Evolutionary conservation across 495 filamentous ascomycete genomes (phyloP), one percentile per base, ranked within the genome.

Genomic region (Rhypophila decipiens): DNA sequence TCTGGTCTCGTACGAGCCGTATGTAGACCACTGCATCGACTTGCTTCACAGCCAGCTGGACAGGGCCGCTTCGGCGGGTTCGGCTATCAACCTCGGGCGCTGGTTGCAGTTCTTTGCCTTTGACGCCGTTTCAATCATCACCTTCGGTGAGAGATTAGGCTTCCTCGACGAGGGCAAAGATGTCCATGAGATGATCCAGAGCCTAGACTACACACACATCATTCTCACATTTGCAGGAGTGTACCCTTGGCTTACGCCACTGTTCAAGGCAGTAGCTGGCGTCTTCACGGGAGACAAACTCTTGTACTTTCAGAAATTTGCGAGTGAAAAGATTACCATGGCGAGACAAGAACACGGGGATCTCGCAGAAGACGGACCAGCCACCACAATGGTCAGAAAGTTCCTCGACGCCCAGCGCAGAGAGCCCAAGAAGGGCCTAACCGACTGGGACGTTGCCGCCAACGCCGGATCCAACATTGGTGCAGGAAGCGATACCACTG

Each of bases 401-500:
- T 29, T 19, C 24, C 39, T 21, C 33, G 39, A 0, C 33, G 42
- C 5, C 39, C 20, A 18, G 51, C 11, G 45, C 51, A 10, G 38
- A 39, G 18, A 42, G 42, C 20, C n/a, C 35, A 5, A 50, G 38
- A 21, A 33, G 35, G 4, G 11, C 37, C 22, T 39, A 20, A 8
- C 43, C 50, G n/a, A n/a, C 38, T 41, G 29, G 24, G 39, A 61
- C 69, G 33, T 66, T 59, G 33, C 56, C 58, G 53, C 58, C 44
- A 43, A 60, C 46, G 64, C 64, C 9, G 46, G 71, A 11, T 57
- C 67, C n/a, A 67, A 71, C 48, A 66, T 75, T 44, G n/a, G 81
- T 2, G 82, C 81, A 0, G 82, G 80, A 5, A 74, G 76, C 9
- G 83, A 86, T 47, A 83, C 80, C 2, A 83, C 79, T 0, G 78